Conservation (phyloP, 257 asterid genomes). For the Linderniella brevidens region DNA sequence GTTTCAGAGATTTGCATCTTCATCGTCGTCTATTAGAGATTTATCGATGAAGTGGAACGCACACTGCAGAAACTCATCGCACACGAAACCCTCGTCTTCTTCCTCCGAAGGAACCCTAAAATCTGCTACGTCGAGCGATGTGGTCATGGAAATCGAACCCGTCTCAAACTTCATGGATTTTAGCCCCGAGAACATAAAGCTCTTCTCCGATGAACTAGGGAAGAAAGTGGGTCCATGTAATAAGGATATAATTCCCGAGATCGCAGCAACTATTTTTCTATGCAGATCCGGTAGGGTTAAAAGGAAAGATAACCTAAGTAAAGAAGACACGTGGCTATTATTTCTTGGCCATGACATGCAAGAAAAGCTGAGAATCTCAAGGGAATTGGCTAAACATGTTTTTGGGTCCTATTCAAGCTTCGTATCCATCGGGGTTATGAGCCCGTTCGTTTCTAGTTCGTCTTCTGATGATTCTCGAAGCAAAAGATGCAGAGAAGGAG, state of each 20-base stretch:
- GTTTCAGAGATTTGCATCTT: too few species aligned
- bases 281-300: constrained; percentile 61
- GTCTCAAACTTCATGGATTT: constrained; percentile 41
- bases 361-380: constrained; percentile 44
- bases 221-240: constrained; percentile 43
- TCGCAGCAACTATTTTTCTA: constrained; percentile 44
- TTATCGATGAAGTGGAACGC: too few species aligned
- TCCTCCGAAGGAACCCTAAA: constrained; percentile 24
- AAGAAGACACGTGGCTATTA: constrained; percentile 65
- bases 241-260: constrained; percentile 32
- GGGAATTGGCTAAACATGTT: constrained; percentile 53
- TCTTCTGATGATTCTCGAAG: too few species aligned
- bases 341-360: constrained; percentile 41
- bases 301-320: constrained; percentile 18
- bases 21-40: too few species aligned
- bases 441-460: too few species aligned
- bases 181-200: constrained; percentile 38
- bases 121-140: constrained; percentile 43
- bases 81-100: too few species aligned
- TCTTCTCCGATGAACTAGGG: constrained; percentile 48
- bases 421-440: constrained; percentile 15
- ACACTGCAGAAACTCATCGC: too few species aligned
- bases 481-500: constrained; percentile 40
- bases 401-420: constrained; percentile 51
- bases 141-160: constrained; percentile 24